phyloP scores from a whole-genome alignment of 2,329 filamentous ascomycete genomes.

The Alternaria sp. region DNA sequence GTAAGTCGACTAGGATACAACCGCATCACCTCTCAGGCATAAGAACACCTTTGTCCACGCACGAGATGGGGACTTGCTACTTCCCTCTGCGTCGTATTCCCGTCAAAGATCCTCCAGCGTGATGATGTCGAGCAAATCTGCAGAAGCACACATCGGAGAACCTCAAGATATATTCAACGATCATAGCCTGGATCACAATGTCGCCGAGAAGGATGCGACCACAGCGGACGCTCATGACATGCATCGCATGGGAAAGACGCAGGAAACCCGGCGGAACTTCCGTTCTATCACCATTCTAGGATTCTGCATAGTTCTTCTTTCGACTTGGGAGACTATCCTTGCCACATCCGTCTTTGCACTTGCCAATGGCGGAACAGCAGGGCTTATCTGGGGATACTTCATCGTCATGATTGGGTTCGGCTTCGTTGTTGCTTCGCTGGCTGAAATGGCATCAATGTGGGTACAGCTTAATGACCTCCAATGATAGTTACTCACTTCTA shows the following conservation, averaged over 20 bases:
- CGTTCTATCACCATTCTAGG: conserved; percentile 21
- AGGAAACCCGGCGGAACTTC: conserved; percentile 26
- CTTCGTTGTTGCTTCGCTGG: conserved; percentile 30
- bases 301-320: conserved; percentile 27
- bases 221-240: conserved; percentile 25
- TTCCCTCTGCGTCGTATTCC: not conserved
- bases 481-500: not conserved
- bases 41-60: not conserved
- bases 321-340: conserved; percentile 29
- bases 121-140: not conserved
- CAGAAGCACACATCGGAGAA: not conserved
- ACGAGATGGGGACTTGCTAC: not conserved
- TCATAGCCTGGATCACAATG: not conserved
- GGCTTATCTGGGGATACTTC: conserved; percentile 38
- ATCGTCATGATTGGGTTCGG: conserved; percentile 32
- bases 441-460: conserved; percentile 47
- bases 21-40: not conserved
- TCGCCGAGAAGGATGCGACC: conserved; percentile 22
- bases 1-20: not conserved
- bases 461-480: not conserved
- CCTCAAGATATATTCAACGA: not conserved
- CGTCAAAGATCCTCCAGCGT: not conserved
- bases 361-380: conserved; percentile 37
- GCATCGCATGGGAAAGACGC: conserved; percentile 32
- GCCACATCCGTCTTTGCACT: conserved; percentile 23